Evolutionary conservation across 2,329 filamentous ascomycete genomes (phyloP).

Genomic region (Fusarium abutilonis): DNA sequence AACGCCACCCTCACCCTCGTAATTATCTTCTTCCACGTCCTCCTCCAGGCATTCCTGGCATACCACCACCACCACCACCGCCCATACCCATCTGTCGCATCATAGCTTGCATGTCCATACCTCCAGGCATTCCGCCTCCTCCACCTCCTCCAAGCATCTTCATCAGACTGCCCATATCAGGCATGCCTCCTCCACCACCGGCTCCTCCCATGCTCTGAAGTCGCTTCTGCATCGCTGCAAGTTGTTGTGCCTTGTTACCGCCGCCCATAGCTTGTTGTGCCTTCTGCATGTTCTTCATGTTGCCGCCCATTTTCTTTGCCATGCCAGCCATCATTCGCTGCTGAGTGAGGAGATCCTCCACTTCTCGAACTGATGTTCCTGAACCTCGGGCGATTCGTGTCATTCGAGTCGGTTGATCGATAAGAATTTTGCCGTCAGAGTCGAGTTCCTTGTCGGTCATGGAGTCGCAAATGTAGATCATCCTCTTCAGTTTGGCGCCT

Average conservation of each 20-base stretch:
- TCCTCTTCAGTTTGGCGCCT: slow-evolving; percentile 90
- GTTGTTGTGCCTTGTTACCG: slow-evolving; percentile 89
- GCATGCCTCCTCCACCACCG: slow-evolving; percentile 73
- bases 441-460: slow-evolving; percentile 98
- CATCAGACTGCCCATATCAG: slow-evolving; percentile 86
- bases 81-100: slow-evolving; percentile 76
- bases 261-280: slow-evolving; percentile 92
- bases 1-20: slow-evolving; percentile 23
- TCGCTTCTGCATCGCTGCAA: slow-evolving; percentile 97
- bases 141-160: slow-evolving; percentile 82
- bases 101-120: slow-evolving; percentile 83
- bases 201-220: slow-evolving; percentile 90
- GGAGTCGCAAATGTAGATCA: slow-evolving; percentile 98
- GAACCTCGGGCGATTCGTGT: slow-evolving; percentile 89
- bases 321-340: slow-evolving; percentile 99
- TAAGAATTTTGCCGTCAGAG: slow-evolving; percentile 91
- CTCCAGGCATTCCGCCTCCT: slow-evolving; percentile 70
- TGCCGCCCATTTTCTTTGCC: slow-evolving; percentile 98
- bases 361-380: slow-evolving; percentile 89
- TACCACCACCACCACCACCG: too few species aligned
- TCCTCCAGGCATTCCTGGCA: slow-evolving; percentile 47
- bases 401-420: slow-evolving; percentile 92
- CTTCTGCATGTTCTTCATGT: slow-evolving; percentile 97
- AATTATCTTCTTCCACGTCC: slow-evolving; percentile 46
- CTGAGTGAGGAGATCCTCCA: slow-evolving; percentile 96